Percentiles rank a stretch among this genome's conserved stretches.
Conservation (phyloP, 2,329 filamentous ascomycete species). For the Colletotrichum cuscutae region DNA sequence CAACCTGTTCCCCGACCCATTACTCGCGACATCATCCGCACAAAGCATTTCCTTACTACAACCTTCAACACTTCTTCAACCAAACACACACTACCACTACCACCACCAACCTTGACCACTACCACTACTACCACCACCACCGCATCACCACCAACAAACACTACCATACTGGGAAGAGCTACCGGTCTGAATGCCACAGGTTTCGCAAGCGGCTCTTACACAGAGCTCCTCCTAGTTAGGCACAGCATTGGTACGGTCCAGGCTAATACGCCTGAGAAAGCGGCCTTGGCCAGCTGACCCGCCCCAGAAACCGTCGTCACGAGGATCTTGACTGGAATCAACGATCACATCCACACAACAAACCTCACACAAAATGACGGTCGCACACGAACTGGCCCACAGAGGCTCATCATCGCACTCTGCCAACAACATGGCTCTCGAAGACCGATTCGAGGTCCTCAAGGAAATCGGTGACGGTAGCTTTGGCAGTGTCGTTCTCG, state of each 20-base stretch:
- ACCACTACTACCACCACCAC: neutral
- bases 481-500: slow-evolving; percentile 94
- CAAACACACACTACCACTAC: slow-evolving; percentile 1
- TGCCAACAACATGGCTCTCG: slow-evolving; percentile 71
- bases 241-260: slow-evolving; percentile 39
- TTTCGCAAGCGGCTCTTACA: slow-evolving; percentile 48
- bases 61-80: slow-evolving; percentile 14
- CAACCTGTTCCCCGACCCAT: slow-evolving; percentile 20
- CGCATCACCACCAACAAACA: neutral
- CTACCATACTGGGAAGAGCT: neutral
- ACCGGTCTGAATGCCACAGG: slow-evolving; percentile 48
- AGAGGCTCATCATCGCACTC: slow-evolving; percentile 70
- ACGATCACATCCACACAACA: slow-evolving; percentile 29
- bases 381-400: slow-evolving; percentile 78
- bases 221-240: slow-evolving; percentile 46
- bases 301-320: slow-evolving; percentile 33
- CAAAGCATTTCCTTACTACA: slow-evolving; percentile 17
- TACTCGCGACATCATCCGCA: slow-evolving; percentile 25
- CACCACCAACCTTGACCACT: neutral
- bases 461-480: slow-evolving; percentile 99
- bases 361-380: slow-evolving; percentile 70
- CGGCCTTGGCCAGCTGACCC: slow-evolving; percentile 33
- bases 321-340: slow-evolving; percentile 36
- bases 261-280: slow-evolving; percentile 37
- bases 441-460: slow-evolving; percentile 95